These are phyloP conservation scores for Aquanectria penicillioides DNA, from an alignment of 2,329 filamentous ascomycete species.

Conservation along the genomic window DNA sequence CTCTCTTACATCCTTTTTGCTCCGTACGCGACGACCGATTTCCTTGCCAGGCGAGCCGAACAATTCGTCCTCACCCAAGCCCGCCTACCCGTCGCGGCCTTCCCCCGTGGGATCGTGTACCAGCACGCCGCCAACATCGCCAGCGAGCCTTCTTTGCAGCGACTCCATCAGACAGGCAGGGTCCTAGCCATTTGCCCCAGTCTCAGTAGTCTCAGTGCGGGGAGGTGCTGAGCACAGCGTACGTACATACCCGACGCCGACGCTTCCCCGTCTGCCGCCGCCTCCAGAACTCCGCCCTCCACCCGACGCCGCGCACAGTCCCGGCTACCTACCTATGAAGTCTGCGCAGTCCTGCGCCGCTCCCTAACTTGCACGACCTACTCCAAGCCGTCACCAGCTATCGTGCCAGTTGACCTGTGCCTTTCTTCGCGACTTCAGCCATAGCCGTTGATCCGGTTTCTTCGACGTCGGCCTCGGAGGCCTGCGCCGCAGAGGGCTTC, in stretches of 20 bases:
- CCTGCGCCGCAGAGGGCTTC: slow-evolving; percentile 24
- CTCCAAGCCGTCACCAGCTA: slow-evolving; percentile 4
- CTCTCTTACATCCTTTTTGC: slow-evolving; percentile 34
- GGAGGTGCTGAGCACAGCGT: slow-evolving; percentile 35
- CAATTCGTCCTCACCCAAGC: slow-evolving; percentile 18
- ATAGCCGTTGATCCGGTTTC: slow-evolving; percentile 1
- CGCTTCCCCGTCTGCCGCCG: slow-evolving; percentile 35
- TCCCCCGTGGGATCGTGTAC: slow-evolving; percentile 12
- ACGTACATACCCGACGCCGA: slow-evolving; percentile 32
- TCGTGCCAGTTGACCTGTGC: slow-evolving; percentile 6
- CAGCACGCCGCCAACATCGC: slow-evolving; percentile 7
- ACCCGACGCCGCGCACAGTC: slow-evolving; percentile 28
- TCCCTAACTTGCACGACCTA: slow-evolving; percentile 4
- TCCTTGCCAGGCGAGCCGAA: slow-evolving; percentile 8
- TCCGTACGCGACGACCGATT: not conserved
- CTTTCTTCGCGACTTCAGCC: slow-evolving; percentile 8
- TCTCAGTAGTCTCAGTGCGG: slow-evolving; percentile 39
- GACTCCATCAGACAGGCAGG: slow-evolving; percentile 30
- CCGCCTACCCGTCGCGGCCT: slow-evolving; percentile 7
- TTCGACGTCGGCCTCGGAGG: slow-evolving; percentile 30
- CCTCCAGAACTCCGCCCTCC: slow-evolving; percentile 30
- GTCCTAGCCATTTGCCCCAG: slow-evolving; percentile 34
- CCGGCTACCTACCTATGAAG: slow-evolving; percentile 28
- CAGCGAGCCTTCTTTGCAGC: not conserved
- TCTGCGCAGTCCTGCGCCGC: slow-evolving; percentile 19